Conservation (phyloP, 257 asterid genomes). For the Nicotiana tabacum region DNA sequence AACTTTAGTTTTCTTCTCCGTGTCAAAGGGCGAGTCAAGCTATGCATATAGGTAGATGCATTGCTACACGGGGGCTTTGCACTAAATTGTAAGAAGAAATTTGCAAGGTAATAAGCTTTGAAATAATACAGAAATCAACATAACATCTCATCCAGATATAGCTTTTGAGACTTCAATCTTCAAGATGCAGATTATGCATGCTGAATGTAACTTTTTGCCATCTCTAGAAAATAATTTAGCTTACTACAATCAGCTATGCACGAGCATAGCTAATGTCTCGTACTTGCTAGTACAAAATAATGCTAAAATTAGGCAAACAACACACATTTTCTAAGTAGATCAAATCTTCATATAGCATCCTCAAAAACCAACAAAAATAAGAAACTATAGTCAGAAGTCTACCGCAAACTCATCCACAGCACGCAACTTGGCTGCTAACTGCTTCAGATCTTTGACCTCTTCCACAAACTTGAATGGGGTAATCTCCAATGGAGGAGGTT, state of each 20-base stretch:
- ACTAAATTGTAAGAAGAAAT: too few species aligned
- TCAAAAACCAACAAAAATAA: background rate
- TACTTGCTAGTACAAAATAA: background rate
- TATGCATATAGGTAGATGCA: background rate
- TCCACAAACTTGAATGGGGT: constrained; percentile 77
- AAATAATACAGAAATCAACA: too few species aligned
- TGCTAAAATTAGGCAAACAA: background rate
- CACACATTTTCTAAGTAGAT: background rate
- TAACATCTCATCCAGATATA: background rate
- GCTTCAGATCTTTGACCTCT: constrained; percentile 88
- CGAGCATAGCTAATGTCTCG: background rate
- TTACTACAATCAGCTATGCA: background rate
- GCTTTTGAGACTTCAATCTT: background rate
- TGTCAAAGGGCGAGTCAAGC: background rate
- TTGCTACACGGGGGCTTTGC: too few species aligned
- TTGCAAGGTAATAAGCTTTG: background rate
- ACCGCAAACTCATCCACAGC: constrained; percentile 89
- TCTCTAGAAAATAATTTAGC: background rate
- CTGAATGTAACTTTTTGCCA: background rate
- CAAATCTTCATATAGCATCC: background rate
- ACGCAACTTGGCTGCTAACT: constrained; percentile 64
- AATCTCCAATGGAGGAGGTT: constrained; percentile 65
- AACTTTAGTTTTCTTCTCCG: background rate
- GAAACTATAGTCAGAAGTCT: constrained; percentile 19
- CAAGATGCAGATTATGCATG: background rate